phyloP scores from a whole-genome alignment of 2,329 filamentous ascomycete genomes.

The Colletotrichum sp. region DNA sequence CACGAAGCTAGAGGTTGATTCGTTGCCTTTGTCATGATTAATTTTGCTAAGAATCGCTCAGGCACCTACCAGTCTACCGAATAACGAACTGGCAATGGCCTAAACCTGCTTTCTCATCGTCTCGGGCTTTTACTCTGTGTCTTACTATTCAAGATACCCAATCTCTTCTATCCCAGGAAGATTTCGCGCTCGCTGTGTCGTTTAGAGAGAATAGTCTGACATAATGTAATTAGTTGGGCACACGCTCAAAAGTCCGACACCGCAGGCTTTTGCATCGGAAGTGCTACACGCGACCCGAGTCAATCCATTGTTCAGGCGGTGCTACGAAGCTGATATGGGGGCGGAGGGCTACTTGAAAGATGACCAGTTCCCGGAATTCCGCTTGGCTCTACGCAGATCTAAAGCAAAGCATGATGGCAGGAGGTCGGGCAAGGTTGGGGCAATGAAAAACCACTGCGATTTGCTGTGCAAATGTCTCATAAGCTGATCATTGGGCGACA shows the following conservation, averaged over 20 bases:
- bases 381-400: no score
- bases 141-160: neutral
- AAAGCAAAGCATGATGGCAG: neutral
- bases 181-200: neutral
- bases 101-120: neutral
- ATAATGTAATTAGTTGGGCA: neutral
- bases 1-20: conserved; percentile 77
- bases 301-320: neutral
- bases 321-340: neutral
- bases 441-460: fast-evolving
- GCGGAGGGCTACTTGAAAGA: neutral
- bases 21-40: fast-evolving
- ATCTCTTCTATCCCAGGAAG: neutral
- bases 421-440: neutral
- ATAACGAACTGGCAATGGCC: neutral
- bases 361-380: neutral
- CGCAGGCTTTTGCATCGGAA: fast-evolving
- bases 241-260: neutral
- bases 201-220: fast-evolving
- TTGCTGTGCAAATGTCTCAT: neutral
- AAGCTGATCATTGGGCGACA: neutral
- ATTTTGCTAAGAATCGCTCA: neutral
- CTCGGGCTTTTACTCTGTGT: neutral
- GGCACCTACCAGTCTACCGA: neutral
- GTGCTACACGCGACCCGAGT: fast-evolving